phyloP scores from a whole-genome alignment of 306 rosid species.

The Cicer yamashitae region DNA sequence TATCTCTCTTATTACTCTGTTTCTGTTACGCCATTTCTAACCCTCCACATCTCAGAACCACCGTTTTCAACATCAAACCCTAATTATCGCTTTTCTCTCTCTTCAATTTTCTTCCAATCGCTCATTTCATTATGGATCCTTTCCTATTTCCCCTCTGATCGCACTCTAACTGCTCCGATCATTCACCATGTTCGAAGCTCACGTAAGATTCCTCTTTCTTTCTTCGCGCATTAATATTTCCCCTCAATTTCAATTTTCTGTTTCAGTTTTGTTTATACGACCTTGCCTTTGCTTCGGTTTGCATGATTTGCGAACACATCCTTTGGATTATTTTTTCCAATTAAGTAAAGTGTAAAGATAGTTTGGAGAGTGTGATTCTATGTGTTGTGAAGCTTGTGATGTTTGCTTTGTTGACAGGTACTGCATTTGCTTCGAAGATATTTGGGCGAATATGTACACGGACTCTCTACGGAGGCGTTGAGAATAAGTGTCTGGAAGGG shows the following conservation, averaged over 20 bases:
- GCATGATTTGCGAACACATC: background rate
- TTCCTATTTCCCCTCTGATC: slow-evolving; percentile 40
- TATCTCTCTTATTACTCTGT: background rate
- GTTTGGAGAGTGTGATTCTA: slow-evolving; percentile 10
- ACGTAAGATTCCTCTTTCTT: slow-evolving; percentile 62
- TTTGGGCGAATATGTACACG: slow-evolving; percentile 98
- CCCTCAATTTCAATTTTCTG: background rate
- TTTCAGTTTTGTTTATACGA: background rate
- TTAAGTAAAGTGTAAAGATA: background rate
- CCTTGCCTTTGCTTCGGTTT: background rate
- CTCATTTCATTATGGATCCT: slow-evolving; percentile 43
- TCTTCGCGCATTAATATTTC: background rate
- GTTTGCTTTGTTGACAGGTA: slow-evolving; percentile 59
- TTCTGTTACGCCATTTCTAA: slow-evolving; percentile 4
- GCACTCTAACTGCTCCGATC: slow-evolving; percentile 40
- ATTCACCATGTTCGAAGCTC: slow-evolving; percentile 93
- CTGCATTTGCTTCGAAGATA: slow-evolving; percentile 89
- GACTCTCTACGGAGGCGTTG: slow-evolving; percentile 90
- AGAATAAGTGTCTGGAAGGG: slow-evolving; percentile 99
- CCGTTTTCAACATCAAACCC: slow-evolving; percentile 44
- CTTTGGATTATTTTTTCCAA: background rate
- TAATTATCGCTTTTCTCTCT: slow-evolving; percentile 24
- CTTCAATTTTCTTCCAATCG: slow-evolving; percentile 20
- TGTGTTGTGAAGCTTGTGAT: slow-evolving; percentile 10
- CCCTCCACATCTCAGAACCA: slow-evolving; percentile 32